A percentile compares a stretch with the other conserved stretches of the same genome.
These are phyloP conservation scores for Clonostachys solani DNA, from an alignment of 2,329 filamentous ascomycete species.

Conservation along the genomic window DNA sequence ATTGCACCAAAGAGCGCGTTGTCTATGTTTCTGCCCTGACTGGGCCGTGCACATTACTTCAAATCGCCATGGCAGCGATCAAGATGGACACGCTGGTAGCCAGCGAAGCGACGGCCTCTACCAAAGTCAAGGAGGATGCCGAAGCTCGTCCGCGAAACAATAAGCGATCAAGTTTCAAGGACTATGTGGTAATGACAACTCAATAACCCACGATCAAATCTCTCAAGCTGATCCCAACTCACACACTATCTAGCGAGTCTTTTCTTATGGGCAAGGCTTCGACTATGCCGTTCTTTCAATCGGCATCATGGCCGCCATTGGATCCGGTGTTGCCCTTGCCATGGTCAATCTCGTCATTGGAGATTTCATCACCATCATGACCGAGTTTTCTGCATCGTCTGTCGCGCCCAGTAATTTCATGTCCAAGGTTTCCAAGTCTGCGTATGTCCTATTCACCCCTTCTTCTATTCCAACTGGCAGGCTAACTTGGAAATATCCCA, in stretches of 20 bases:
- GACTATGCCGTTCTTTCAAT: slow-evolving; percentile 29
- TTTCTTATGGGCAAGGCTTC: slow-evolving; percentile 28
- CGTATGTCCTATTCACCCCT: slow-evolving; percentile 19
- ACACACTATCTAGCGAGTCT: slow-evolving; percentile 20
- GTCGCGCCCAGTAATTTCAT: slow-evolving; percentile 42
- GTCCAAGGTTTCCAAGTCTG: slow-evolving; percentile 38
- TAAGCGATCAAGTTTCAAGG: too few species aligned
- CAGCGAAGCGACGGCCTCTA: too few species aligned
- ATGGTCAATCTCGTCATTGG: slow-evolving; percentile 59
- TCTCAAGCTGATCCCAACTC: not conserved
- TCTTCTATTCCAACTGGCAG: not conserved
- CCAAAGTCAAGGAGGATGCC: too few species aligned
- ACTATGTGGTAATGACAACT: too few species aligned
- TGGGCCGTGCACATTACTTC: too few species aligned
- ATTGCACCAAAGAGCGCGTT: too few species aligned
- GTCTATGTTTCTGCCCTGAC: too few species aligned
- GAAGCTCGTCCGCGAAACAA: too few species aligned
- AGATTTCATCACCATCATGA: slow-evolving; percentile 48
- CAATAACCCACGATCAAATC: not conserved
- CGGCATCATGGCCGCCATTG: slow-evolving; percentile 28
- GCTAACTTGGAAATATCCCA: slow-evolving; percentile 12
- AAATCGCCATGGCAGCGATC: too few species aligned
- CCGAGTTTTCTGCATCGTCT: slow-evolving; percentile 43
- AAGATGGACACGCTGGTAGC: too few species aligned
- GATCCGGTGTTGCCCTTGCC: slow-evolving; percentile 33